Evolutionary conservation across 257 asterid species (phyloP).

Genomic region (Knoxia roxburghii): DNA sequence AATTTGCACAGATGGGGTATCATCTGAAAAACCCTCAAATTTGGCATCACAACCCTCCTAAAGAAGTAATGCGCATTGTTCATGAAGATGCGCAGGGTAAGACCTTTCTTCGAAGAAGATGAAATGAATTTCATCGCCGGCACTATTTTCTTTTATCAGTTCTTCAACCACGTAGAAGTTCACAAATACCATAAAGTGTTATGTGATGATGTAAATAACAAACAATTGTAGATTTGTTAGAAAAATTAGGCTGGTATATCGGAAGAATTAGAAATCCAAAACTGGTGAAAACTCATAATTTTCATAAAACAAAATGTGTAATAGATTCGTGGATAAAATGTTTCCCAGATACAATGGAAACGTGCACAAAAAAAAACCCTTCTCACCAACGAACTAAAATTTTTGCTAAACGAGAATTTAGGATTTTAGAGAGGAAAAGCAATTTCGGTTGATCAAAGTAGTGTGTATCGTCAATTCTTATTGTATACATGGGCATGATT

Average conservation of each 20-base stretch:
- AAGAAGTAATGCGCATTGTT: constrained; percentile 37
- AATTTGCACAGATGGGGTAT: constrained; percentile 69
- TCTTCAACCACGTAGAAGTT: neutral
- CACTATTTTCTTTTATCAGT: neutral
- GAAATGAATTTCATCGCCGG: neutral
- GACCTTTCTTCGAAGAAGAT: constrained; percentile 39
- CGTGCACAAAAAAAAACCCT: too few relatives aligned
- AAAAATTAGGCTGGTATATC: neutral
- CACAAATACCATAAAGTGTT: neutral
- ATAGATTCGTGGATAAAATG: too few relatives aligned
- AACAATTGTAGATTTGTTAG: neutral
- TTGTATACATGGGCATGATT: too few relatives aligned
- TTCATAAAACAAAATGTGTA: too few relatives aligned
- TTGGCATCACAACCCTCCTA: constrained; percentile 51
- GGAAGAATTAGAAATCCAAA: too few relatives aligned
- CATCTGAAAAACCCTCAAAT: constrained; percentile 45
- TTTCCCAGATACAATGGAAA: too few relatives aligned
- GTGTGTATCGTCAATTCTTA: too few relatives aligned
- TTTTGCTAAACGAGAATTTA: too few relatives aligned
- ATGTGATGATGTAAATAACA: neutral
- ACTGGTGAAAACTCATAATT: too few relatives aligned
- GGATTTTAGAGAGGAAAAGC: too few relatives aligned
- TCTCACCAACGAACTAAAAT: too few relatives aligned
- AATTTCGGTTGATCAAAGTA: too few relatives aligned
- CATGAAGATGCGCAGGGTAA: constrained; percentile 63